Base-by-base conservation (phyloP, 371 early-diverging fungal species). In the Mortierella polycephala region DNA sequence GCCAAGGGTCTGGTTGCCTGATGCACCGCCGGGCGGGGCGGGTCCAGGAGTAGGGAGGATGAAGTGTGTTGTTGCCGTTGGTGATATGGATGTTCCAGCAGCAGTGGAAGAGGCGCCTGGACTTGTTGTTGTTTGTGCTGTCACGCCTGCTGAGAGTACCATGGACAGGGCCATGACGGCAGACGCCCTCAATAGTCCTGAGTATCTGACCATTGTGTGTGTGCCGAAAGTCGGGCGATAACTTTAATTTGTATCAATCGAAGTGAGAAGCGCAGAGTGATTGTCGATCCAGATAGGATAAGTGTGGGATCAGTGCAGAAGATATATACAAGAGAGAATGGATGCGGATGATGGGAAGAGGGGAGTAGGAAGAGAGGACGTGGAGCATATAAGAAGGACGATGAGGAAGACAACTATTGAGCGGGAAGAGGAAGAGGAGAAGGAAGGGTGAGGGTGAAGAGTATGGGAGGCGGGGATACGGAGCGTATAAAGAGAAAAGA, bases 1-100 rank as follows among this genome's bases (percentile, higher is more conserved):
- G 13, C 23, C 7, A 8, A 54, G n/a, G 23, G 57, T 65, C 5
- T 62, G 20, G 53, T 67, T 67, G 50, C 67, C 56, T 55, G 46
- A n/a, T 40, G 41, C 42, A 16, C 14, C 51, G 9, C 20, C 20
- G 18, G 51, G n/a, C 13, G 51, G 0, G 20, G 51, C 8, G 4
- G 51, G 18, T 9, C 10, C 51, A 9, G 18, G 10, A 21, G 51
- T 51, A 16, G 51, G 51, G n/a, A 51, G 18, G 18, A 18, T n/a
- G 51, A 51, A 51, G 10, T 9, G n/a, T 18, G n/a, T 47, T n/a
- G 51, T 51, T 51, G 20, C 51, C n/a, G 51, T 51, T 9, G 51
- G n/a, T 18, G 51, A 6, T 16, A 10, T 18, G 18, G 51, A 8
- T 18, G 9, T n/a, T 18, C 20, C 9, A 51, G 18, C 10, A 4